phyloP scores from a whole-genome alignment of 1,139 yeast species.

The Blastobotrys persicus region DNA sequence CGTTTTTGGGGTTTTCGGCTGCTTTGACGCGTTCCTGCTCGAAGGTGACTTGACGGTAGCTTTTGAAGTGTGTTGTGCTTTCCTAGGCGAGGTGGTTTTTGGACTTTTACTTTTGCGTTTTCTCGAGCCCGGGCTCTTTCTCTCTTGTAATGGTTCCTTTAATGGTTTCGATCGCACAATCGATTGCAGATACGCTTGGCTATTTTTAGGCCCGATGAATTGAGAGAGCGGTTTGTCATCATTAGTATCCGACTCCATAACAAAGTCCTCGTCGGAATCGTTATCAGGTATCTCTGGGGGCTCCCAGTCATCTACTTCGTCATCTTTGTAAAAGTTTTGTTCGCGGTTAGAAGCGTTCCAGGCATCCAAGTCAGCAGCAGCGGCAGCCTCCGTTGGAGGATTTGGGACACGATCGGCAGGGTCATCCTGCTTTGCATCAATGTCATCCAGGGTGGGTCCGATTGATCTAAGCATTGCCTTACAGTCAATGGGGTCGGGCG shows the following conservation, averaged over 20 bases:
- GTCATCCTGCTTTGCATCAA: not conserved
- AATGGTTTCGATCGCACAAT: conserved; percentile 3
- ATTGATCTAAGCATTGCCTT: not conserved
- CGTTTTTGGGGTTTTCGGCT: no score
- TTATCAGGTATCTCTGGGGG: conserved; percentile 11
- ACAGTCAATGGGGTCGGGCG: not conserved
- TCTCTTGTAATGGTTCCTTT: not conserved
- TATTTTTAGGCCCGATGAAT: not conserved
- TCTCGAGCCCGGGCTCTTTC: not conserved
- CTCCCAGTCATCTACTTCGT: conserved; percentile 22
- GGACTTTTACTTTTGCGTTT: not conserved
- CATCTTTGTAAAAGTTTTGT: conserved; percentile 17
- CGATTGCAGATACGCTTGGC: conserved; percentile 1
- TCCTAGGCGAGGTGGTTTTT: not conserved
- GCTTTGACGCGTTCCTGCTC: no score
- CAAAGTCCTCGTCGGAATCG: conserved; percentile 8
- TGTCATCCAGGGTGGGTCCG: conserved; percentile 6
- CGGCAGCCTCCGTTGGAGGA: not conserved
- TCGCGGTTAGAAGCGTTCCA: conserved; percentile 10
- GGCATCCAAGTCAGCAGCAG: not conserved
- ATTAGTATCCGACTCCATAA: not conserved
- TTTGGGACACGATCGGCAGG: not conserved
- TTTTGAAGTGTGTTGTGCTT: not conserved
- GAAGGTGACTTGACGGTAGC: no score
- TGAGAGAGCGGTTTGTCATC: conserved; percentile 8